phyloP scores from a whole-genome alignment of 2,329 filamentous ascomycete genomes.

The Sclerotiophoma versabilis region DNA sequence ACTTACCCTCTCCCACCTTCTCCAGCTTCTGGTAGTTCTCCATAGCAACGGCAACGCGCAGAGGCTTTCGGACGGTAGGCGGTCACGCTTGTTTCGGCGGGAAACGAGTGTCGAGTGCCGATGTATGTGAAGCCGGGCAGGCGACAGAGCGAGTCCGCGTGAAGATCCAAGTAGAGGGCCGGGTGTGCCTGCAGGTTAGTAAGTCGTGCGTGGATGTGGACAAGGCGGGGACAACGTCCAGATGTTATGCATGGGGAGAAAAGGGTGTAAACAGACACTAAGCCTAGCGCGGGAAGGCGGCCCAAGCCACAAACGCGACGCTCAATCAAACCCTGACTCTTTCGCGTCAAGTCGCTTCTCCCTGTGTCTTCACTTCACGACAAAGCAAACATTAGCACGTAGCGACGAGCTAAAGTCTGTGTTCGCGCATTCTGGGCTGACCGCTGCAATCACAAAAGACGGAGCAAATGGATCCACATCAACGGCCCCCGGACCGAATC shows the following conservation, averaged over 20 bases:
- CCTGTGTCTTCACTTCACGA: too few species aligned
- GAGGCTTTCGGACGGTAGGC: slow-evolving; percentile 29
- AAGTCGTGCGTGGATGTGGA: slow-evolving; percentile 16
- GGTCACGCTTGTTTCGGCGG: slow-evolving; percentile 21
- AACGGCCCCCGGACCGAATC: slow-evolving; percentile 75
- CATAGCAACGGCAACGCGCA: slow-evolving; percentile 61
- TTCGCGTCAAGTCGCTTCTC: too few species aligned
- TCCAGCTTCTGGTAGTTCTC: slow-evolving; percentile 97
- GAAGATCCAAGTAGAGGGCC: not conserved
- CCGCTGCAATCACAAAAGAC: slow-evolving; percentile 16
- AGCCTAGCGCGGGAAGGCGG: slow-evolving; percentile 28
- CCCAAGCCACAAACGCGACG: slow-evolving; percentile 33
- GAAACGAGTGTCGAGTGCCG: not conserved
- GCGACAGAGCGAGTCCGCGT: not conserved
- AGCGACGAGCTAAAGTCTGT: not conserved
- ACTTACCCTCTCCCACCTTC: slow-evolving; percentile 90
- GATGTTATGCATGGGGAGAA: slow-evolving; percentile 34
- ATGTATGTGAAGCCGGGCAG: not conserved
- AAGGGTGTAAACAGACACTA: slow-evolving; percentile 33
- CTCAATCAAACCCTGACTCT: slow-evolving; percentile 13
- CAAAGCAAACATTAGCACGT: not conserved
- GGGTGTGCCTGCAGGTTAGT: slow-evolving; percentile 40
- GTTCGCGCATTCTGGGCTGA: not conserved
- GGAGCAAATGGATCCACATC: slow-evolving; percentile 71
- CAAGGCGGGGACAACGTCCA: slow-evolving; percentile 21